A percentile compares a stretch with the other conserved stretches of the same genome.
Evolutionary conservation across 495 filamentous ascomycete species (phyloP).

Genomic region (Entonaema liquescens): DNA sequence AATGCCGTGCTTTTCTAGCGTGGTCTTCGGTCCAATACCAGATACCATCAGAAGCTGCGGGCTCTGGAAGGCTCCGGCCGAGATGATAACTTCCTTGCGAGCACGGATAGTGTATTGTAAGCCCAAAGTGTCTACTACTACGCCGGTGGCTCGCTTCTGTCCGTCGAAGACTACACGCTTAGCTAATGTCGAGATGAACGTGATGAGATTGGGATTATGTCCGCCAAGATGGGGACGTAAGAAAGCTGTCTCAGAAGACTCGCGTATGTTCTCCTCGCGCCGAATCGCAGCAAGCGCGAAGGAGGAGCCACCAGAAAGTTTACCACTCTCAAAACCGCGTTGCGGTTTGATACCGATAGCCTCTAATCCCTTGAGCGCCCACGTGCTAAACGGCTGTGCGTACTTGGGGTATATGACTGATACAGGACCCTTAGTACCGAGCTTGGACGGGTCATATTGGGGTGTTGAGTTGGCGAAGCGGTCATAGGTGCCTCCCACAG

Average conservation of each 20-base stretch:
- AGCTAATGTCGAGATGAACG: background rate
- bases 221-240: background rate
- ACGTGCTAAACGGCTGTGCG: background rate
- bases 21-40: constrained; percentile 33
- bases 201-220: background rate
- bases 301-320: background rate
- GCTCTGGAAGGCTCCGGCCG: constrained; percentile 52
- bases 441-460: background rate
- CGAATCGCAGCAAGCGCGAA: background rate
- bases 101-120: background rate
- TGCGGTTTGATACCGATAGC: background rate
- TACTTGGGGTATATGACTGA: background rate
- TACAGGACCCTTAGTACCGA: background rate
- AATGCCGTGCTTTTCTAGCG: constrained; percentile 45
- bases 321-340: background rate
- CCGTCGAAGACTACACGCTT: background rate
- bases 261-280: background rate
- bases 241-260: background rate
- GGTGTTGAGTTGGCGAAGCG: background rate
- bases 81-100: constrained; percentile 1
- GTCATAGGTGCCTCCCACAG: background rate
- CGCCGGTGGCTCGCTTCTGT: background rate
- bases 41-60: constrained; percentile 61
- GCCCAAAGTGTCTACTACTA: background rate
- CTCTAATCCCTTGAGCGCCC: background rate